Percentiles rank a stretch among this genome's conserved stretches.
Conservation (phyloP, 352 stramenopile species). For the Pythium grandisporangium region DNA sequence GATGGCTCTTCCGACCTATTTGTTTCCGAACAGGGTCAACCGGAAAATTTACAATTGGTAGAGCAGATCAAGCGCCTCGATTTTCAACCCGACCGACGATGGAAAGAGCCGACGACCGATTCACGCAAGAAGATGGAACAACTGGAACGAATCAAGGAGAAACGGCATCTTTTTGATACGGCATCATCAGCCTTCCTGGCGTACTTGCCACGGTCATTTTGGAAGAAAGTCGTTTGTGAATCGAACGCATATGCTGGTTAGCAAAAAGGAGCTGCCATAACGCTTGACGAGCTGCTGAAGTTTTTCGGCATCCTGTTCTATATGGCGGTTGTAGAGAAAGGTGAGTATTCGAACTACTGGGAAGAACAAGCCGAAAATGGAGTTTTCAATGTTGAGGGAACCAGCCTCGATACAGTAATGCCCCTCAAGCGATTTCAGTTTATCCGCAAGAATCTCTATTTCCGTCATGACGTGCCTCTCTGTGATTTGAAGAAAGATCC, state of each 20-base stretch:
- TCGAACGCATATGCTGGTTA: conserved; percentile 1
- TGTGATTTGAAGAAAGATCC: no score
- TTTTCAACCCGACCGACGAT: conserved; percentile 1
- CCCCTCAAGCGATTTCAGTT: conserved; percentile 10
- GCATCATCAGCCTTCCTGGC: conserved; percentile 9
- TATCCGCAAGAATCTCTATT: no score
- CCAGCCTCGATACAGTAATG: conserved; percentile 10
- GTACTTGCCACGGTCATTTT: conserved; percentile 8
- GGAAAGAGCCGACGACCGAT: conserved; percentile 5
- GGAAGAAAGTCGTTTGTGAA: conserved; percentile 6
- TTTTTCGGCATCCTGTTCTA: conserved; percentile 14
- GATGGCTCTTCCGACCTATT: conserved; percentile 6
- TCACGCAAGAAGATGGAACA: conserved; percentile 3
- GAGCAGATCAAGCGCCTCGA: conserved; percentile 6
- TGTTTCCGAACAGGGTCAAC: not conserved
- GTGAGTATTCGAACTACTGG: conserved; percentile 14
- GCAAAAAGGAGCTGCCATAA: conserved; percentile 1
- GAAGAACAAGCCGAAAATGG: conserved; percentile 6
- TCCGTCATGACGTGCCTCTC: no score
- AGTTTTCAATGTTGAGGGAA: conserved; percentile 4
- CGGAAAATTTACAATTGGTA: conserved; percentile 2
- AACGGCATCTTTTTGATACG: conserved; percentile 3
- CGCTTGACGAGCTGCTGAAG: conserved; percentile 5
- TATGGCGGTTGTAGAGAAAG: conserved; percentile 9
- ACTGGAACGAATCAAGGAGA: conserved; percentile 5